These are phyloP conservation scores for Phycomyces nitens DNA, from an alignment of 192 early-diverging fungal species.

Conservation along the genomic window DNA sequence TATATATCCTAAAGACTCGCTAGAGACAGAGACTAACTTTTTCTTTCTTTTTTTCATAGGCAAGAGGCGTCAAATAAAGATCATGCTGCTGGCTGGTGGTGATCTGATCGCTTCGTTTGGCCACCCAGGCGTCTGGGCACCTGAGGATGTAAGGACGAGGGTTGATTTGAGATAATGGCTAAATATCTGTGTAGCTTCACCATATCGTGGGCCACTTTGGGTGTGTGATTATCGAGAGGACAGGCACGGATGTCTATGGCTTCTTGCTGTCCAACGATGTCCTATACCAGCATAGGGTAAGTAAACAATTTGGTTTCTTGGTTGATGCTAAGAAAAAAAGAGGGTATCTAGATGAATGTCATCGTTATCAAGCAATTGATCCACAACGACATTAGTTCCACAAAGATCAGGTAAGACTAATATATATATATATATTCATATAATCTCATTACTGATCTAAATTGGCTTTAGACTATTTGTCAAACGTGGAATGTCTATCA, in stretches of 20 bases:
- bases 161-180: background rate
- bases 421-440: no score
- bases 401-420: constrained; percentile 77
- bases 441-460: no score
- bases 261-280: constrained; percentile 90
- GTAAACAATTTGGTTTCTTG: constrained; percentile 4
- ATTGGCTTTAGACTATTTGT: constrained; percentile 77
- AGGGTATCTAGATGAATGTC: constrained; percentile 70
- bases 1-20: no score
- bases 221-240: constrained; percentile 93
- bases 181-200: no score
- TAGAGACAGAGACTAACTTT: background rate
- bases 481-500: constrained; percentile 90
- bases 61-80: constrained; percentile 58
- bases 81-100: constrained; percentile 93
- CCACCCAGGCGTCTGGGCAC: constrained; percentile 82
- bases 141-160: constrained; percentile 69
- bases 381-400: constrained; percentile 96
- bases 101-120: constrained; percentile 97
- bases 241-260: constrained; percentile 89
- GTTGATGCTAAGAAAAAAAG: background rate
- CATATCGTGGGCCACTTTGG: constrained; percentile 90
- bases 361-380: constrained; percentile 94
- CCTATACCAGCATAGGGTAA: constrained; percentile 79
- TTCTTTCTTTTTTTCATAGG: constrained; percentile 31